Percentiles rank a stretch among this genome's conserved stretches.
Conservation (phyloP, 352 stramenopile species). For the Phytophthora citrophthora region DNA sequence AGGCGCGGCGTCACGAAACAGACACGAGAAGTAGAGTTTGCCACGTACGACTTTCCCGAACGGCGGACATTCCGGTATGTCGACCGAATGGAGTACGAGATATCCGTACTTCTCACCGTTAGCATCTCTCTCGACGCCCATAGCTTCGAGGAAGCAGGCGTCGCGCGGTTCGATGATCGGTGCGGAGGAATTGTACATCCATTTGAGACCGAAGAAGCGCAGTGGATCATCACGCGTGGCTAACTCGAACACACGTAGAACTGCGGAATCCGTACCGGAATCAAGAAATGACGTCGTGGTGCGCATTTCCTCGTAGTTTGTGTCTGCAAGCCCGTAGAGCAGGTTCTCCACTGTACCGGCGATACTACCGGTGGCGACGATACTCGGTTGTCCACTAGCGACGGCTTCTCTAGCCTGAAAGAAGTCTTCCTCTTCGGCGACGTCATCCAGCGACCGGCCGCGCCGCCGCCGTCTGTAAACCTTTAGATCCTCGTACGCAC, state of each 20-base stretch:
- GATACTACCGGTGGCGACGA: slow-evolving; percentile 44
- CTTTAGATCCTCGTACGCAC: slow-evolving; percentile 42
- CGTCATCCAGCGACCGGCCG: slow-evolving; percentile 19
- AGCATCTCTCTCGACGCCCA: slow-evolving; percentile 35
- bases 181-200: slow-evolving; percentile 30
- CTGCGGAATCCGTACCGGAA: slow-evolving; percentile 29
- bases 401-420: slow-evolving; percentile 13
- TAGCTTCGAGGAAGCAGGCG: slow-evolving; percentile 37
- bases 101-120: slow-evolving; percentile 42
- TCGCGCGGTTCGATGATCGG: slow-evolving; percentile 39
- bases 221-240: slow-evolving; percentile 36
- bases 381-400: slow-evolving; percentile 32
- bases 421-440: slow-evolving; percentile 29
- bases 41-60: slow-evolving; percentile 41
- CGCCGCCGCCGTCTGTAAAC: slow-evolving; percentile 37
- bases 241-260: slow-evolving; percentile 40
- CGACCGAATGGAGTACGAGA: slow-evolving; percentile 40
- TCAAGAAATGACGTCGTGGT: slow-evolving; percentile 39
- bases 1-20: slow-evolving; percentile 40
- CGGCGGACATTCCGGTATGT: slow-evolving; percentile 38
- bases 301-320: slow-evolving; percentile 36
- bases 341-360: slow-evolving; percentile 41
- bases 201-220: slow-evolving; percentile 50
- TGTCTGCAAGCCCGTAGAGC: slow-evolving; percentile 37
- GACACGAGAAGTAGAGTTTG: slow-evolving; percentile 29